Base-by-base conservation (phyloP, 2,329 filamentous ascomycete species). In the Colletotrichum tropicale region DNA sequence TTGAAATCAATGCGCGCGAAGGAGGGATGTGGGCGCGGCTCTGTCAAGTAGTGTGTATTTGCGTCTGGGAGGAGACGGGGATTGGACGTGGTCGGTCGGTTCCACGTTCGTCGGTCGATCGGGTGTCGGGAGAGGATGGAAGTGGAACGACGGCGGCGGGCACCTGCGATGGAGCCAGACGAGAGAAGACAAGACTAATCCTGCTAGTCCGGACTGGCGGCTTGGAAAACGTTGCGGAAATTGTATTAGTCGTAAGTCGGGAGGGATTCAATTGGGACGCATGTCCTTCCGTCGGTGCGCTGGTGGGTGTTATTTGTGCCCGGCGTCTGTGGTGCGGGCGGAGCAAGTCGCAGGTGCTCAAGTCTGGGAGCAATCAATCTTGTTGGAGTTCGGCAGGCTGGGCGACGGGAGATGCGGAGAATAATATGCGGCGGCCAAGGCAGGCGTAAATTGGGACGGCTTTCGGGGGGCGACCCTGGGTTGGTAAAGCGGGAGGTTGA, bases 101-200 rank as follows among this genome's bases (percentile, higher is more conserved):
- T 68, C 55, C 34, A 65, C 56, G 70, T 62, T 34, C 38, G 73
- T 73, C 56, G 56, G 64, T 68, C 64, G 43, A 75, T 73, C 38
- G 64, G 64, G 64, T 60, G 70, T 73, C 38, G 64, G 64, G 56
- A 62, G 73, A 38, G 16, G 70, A 43, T 62, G n/a, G 24, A 61
- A 24, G 70, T 72, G 62, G 72, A 66, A 75, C 61, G 70, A 75
- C 64, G 43, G 62, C 70, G 69, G 61, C 62, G 62, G 68, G 24
- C 61, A 60, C 34, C 28, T 71, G 38, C 55, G 72, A 72, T 32
- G 61, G 72, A 43, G 38, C 69, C 69, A 56, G 24, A 34, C 48
- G 71, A 43, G 28, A 48, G 21, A 48, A 26, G 15, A 62, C 61
- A 43, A 72, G 68, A 36, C 55, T 24, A 55, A 38, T 32, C 30